Evolutionary conservation across 371 early-diverging fungal genomes (phyloP), one percentile per base, ranked within the genome.

Genomic region (Circinella minor): DNA sequence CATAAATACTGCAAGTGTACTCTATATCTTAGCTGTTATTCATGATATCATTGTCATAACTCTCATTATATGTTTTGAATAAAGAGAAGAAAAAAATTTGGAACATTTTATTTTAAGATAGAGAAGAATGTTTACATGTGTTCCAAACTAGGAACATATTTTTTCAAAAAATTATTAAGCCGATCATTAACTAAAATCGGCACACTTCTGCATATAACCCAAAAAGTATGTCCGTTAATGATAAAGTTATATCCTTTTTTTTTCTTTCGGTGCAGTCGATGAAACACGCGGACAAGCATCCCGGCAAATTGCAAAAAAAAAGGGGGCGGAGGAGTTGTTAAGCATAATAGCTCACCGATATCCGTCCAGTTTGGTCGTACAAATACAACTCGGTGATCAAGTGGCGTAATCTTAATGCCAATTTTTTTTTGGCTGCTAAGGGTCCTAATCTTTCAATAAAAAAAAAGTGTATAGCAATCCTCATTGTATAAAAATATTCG

Each of bases 251-350:
- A 43, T 9, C 39, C 6, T 9, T 54, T 54, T 18, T 15, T 18
- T 54, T 54, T 57, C 14, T 57, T 57, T 57, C 7, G 57, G 57
- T 14, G 57, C 57, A 57, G 57, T 57, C 57, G 57, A 57, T 57
- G 57, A 57, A 57, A 57, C 57, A 57, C 57, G 57, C 57, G 57
- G 57, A 57, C 27, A 34, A 57, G 57, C 57, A 34, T 57, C 57
- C 57, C 34, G 57, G 10, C 7, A 5, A n/a, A 4, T 20, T 57
- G 10, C 43, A 43, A 43, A 43, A 43, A 43, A 43, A 11, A 11
- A 11, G 11, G 43, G 43, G 43, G 43, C 1, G 1, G 43, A 43
- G 43, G 43, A 11, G 43, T 11, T 43, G 43, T 11, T 9, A 43
- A 9, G 11, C 11, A 43, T 43, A 43, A 6, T 43, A 11, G 9